phyloP scores from a whole-genome alignment of 257 asterid genomes.

The Primulina eburnea region DNA sequence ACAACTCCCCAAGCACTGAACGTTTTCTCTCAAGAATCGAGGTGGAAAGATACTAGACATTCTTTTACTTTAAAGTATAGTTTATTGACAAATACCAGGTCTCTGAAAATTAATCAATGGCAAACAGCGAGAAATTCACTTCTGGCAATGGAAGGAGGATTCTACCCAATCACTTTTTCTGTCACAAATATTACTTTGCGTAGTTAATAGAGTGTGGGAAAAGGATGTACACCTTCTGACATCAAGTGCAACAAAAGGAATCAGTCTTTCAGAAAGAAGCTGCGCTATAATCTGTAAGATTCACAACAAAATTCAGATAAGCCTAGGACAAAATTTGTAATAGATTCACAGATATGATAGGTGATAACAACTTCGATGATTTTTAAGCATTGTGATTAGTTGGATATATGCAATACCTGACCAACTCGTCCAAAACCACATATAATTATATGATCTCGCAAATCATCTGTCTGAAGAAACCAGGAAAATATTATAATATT shows the following conservation, averaged over 20 bases:
- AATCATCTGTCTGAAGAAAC: slow-evolving; percentile 85
- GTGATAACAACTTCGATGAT: slow-evolving; percentile 13
- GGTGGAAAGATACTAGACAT: neutral
- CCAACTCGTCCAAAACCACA: slow-evolving; percentile 99
- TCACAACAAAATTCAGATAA: slow-evolving; percentile 17
- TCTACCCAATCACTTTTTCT: neutral
- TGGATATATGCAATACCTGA: slow-evolving; percentile 51
- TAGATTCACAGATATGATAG: neutral
- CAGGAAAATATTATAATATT: neutral
- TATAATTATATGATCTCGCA: slow-evolving; percentile 94
- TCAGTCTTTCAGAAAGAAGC: slow-evolving; percentile 97
- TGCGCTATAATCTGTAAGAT: slow-evolving; percentile 88
- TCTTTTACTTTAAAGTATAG: neutral
- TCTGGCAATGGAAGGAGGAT: neutral
- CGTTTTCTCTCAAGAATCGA: neutral
- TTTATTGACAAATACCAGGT: neutral
- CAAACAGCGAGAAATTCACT: neutral
- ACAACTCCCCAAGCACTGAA: neutral
- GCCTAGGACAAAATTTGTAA: slow-evolving; percentile 5
- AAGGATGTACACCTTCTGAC: slow-evolving; percentile 74
- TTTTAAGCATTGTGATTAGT: slow-evolving; percentile 9
- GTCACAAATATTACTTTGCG: neutral
- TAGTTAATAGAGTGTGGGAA: neutral
- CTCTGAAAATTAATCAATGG: neutral
- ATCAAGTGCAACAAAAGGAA: slow-evolving; percentile 99